Base-by-base conservation (phyloP, 2,329 filamentous ascomycete species). In the Didymella arachidicola region DNA sequence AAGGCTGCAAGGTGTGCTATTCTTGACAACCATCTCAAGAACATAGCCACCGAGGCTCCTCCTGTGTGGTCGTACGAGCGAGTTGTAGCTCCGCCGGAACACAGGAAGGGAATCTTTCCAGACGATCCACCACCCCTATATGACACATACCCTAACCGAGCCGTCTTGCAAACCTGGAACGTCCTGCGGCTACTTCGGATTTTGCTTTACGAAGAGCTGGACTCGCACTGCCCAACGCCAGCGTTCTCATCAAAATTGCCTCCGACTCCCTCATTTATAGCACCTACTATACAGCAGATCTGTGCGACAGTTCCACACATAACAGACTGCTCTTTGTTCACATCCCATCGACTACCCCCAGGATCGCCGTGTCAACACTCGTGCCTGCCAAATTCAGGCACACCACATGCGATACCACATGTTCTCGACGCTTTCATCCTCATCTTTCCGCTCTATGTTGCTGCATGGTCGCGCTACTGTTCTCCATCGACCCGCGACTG, bases 81-180 rank as follows among this genome's bases (percentile, higher is more conserved):
- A 22, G 8, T 44, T 16, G 6, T 39, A n/a, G n/a, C 44, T 27
- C 41, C 50, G 2, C 39, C 41, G 34, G 16, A 44, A 6, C 50
- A 53, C n/a, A 44, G 16, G 10, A n/a, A 18, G 3, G 30, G 30
- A 10, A 19, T 38, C 2, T 30, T 53, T 45, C 41, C 50, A 7
- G 22, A 22, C 27, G 41, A 53, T 12, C 12, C 36, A 19, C 47
- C 41, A 14, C 30, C 41, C 7, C 6, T 53, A 7, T 45, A 38
- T 41, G 12, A 45, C 30, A 29, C 5, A 14, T 45, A 38, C 10
- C 41, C 50, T 25, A 29, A 38, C 8, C 34, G 42, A 34, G 22
- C 32, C n/a, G 32, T 46, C 42, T 14, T 45, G 50, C 41, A 53
- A 8, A 46, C 42, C 22, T 53, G 50, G 50, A 53, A 53, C 25